Evolutionary conservation across 805 yeast genomes (phyloP), one percentile per base, ranked within the genome.

Genomic region (Nakazawaea siamensis): DNA sequence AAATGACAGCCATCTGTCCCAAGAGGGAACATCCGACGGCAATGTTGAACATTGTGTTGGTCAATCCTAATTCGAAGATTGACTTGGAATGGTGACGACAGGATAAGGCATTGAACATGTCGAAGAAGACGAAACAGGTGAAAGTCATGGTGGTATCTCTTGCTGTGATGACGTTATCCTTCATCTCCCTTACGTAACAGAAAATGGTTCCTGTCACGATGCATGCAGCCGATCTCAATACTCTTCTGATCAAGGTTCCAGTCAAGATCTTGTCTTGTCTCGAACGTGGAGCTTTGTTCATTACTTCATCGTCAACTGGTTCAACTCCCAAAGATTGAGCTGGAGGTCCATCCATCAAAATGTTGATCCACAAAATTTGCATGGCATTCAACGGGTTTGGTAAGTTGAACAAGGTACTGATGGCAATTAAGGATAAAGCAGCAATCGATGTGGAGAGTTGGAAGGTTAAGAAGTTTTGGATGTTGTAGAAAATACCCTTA

Each of bases 91-190:
- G 70, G 43, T 94, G 94, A 50, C 97, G 84, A 58, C 97, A 90
- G 12, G 95, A 67, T 45, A 92, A 65, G 0, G 99, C 99, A 58
- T 88, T 92, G 64, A 92, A 92, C 94, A 92, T 83, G 58, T 92
- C 99, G 51, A 79, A 92, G 38, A 90, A 66, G 9, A 92, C 98
- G 60, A 92, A 92, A 54, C 97, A 85, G 0, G 97, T 92, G 53
- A 92, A 92, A 0, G 98, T 90, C 98, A 92, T 92, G 1, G 99
- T 92, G 15, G 98, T 92, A 55, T 92, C 98, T 60, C 98, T 80
- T 11, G 90, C 80, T 2, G 97, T 87, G 38, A 90, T 78, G 42
- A 70, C 72, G 19, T 76, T 72, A 48, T 85, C 94, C 16, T 74
- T 70, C 94, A 90, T 86, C 57, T 90, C 97, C 42, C 74, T 71